These are phyloP conservation scores for Teratosphaeriaceae sp. DNA, from an alignment of 2,329 filamentous ascomycete species.

Conservation along the genomic window DNA sequence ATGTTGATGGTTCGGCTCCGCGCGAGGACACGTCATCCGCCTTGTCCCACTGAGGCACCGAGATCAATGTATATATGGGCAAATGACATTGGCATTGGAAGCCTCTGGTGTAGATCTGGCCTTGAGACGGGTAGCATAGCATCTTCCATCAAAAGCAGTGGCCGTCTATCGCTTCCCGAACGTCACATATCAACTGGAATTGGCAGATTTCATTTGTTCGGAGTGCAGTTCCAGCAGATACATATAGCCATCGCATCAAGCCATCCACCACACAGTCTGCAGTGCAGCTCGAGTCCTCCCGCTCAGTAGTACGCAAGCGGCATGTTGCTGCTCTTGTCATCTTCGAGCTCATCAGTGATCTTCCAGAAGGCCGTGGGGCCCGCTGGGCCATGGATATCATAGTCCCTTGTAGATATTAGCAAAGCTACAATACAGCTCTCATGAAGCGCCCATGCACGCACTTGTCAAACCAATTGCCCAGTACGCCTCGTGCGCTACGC, in stretches of 20 bases:
- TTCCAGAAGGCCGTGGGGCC: slow-evolving; percentile 78
- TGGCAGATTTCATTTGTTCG: no score
- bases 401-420: slow-evolving; percentile 41
- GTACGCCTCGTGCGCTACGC: slow-evolving; percentile 57
- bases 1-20: not conserved
- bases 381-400: slow-evolving; percentile 60
- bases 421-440: not conserved
- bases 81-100: no score
- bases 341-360: slow-evolving; percentile 46
- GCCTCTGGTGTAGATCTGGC: no score
- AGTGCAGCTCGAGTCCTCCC: no score
- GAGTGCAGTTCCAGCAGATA: no score
- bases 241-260: not conserved
- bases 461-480: slow-evolving; percentile 76
- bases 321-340: slow-evolving; percentile 21
- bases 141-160: no score
- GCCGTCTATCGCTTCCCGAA: no score
- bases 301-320: slow-evolving; percentile 15
- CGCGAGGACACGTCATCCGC: no score
- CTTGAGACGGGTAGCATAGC: no score
- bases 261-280: not conserved
- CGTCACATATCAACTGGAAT: no score
- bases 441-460: slow-evolving; percentile 27
- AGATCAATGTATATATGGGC: no score
- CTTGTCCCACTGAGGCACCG: no score